A percentile compares a stretch with the other conserved stretches of the same genome.
These are phyloP conservation scores for Cryphonectria radicalis DNA, from an alignment of 2,329 filamentous ascomycete species.

Conservation along the genomic window DNA sequence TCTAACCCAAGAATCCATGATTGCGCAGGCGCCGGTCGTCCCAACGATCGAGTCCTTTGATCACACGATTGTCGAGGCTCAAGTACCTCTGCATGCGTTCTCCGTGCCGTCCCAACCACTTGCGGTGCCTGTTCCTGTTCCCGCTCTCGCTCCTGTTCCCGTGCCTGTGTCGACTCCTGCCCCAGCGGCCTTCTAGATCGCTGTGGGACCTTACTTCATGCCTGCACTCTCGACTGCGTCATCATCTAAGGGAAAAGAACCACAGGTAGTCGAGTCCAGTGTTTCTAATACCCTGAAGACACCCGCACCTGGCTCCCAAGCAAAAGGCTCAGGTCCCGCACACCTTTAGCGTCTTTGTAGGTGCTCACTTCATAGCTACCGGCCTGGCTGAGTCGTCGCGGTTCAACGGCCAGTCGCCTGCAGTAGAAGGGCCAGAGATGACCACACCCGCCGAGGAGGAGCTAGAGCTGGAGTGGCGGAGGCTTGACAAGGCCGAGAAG, in stretches of 20 bases:
- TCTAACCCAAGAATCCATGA: background rate
- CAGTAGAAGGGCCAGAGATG: background rate
- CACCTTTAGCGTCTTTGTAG: background rate
- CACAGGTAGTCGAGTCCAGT: too few species aligned
- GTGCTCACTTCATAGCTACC: background rate
- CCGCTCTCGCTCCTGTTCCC: too few species aligned
- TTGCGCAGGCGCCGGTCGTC: background rate
- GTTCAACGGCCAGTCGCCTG: background rate
- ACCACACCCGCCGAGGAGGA: background rate
- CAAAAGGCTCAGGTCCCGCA: too few species aligned
- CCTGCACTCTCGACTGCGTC: background rate
- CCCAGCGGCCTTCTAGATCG: background rate
- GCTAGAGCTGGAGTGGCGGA: background rate
- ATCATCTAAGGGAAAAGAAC: background rate
- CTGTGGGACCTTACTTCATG: background rate
- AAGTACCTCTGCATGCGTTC: background rate
- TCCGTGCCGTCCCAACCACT: background rate
- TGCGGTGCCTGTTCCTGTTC: background rate
- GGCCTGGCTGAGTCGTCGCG: background rate
- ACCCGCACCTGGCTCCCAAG: too few species aligned
- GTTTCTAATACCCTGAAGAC: too few species aligned
- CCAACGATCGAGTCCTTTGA: background rate
- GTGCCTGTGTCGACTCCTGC: background rate
- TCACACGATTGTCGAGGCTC: background rate
- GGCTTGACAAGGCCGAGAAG: background rate